Base-by-base conservation (phyloP, 371 early-diverging fungal species). In the Saksenaea vasiformis region DNA sequence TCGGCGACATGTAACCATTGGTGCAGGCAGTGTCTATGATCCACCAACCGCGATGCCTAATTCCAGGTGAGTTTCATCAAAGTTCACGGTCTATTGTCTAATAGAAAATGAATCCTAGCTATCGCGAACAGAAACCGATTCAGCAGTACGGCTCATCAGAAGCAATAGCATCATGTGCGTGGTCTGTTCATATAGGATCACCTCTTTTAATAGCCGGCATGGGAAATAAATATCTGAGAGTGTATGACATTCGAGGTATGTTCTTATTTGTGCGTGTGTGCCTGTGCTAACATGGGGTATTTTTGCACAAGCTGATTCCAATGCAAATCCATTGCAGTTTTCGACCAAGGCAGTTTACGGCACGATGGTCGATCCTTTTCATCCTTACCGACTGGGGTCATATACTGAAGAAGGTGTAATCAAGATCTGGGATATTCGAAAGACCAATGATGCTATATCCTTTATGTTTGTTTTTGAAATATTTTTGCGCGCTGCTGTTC, bases 361-460 rank as follows among this genome's bases (percentile, higher is more conserved):
- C 7, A 72, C 91, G 3, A 70, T 76, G 35, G 69, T 85, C 14
- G 93, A 94, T 71, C 93, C 93, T 0, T 92, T 90, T 71, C 76
- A 89, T 61, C 66, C 83, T 10, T 72, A 87, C 63, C 84, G 92
- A 35, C 71, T 93, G 57, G 91, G 92, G 0, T 90, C 91, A 1
- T 90, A 79, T 60, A 85, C 87, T 0, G 91, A 90, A 15, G 91
- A 91, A 60, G 87, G 87, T 5, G 75, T 82, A 10, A 83, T 95
- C 54, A 81, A 85, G 53, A 60, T 93, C n/a, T 95, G 93, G 93
- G 95, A 95, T 65, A 67, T 78, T 31, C 80, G 95, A 31, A 90
- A 89, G 54, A 64, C 85, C 5, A 74, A 77, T 1, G 91, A 91
- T 38, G 77, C 92, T 28, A 75, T 83, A 75, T 75, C 72, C 74